Conservation (phyloP, 306 rosid genomes). For the Lablab purpureus region DNA sequence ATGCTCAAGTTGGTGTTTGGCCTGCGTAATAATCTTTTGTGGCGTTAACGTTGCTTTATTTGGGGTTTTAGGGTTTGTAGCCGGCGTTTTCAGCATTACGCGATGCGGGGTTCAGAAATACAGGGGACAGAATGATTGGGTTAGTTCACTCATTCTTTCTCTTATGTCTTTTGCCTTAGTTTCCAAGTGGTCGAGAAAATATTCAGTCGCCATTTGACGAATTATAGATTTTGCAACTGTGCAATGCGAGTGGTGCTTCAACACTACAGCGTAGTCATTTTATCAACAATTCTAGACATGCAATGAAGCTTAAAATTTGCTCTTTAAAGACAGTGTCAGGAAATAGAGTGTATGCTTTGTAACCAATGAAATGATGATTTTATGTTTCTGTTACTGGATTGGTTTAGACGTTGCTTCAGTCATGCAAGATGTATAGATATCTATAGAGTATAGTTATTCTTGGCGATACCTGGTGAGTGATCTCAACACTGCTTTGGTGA, state of each 20-base stretch:
- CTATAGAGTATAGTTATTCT: neutral
- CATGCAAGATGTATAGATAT: neutral
- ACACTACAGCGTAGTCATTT: neutral
- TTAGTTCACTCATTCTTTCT: slow-evolving; percentile 43
- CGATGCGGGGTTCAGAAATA: slow-evolving; percentile 75
- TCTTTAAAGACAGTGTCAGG: neutral
- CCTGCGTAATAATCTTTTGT: slow-evolving; percentile 38
- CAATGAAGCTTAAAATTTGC: slow-evolving; percentile 15
- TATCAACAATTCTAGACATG: neutral
- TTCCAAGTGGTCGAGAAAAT: slow-evolving; percentile 10
- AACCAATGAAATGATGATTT: slow-evolving; percentile 12
- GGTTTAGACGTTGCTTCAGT: neutral
- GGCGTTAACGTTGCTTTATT: slow-evolving; percentile 36
- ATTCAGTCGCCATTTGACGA: neutral
- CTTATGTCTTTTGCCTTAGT: slow-evolving; percentile 15
- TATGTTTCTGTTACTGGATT: slow-evolving; percentile 21
- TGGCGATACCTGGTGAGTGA: neutral
- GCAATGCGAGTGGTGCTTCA: neutral
- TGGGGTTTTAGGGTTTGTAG: slow-evolving; percentile 67
- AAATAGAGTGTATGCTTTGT: neutral
- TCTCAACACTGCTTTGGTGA: neutral
- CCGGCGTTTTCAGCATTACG: slow-evolving; percentile 63
- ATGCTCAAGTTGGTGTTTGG: neutral
- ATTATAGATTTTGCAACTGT: neutral
- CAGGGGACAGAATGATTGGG: slow-evolving; percentile 81